phyloP scores from a whole-genome alignment of 2,329 filamentous ascomycete genomes.

The Sphaerulina vaccinii region DNA sequence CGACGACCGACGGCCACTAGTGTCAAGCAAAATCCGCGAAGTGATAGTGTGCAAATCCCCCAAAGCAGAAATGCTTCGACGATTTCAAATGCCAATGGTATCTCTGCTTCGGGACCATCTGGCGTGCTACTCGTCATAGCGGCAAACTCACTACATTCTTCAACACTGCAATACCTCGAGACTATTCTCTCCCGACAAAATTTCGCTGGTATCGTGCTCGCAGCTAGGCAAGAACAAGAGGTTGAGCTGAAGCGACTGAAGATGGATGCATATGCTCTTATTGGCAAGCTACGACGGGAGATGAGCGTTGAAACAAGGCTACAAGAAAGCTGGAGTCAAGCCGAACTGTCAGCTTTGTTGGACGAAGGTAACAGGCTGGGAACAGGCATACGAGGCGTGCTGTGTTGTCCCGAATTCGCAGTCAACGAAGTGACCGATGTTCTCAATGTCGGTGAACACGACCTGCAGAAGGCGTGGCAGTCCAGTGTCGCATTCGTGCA shows the following conservation, averaged over 20 bases:
- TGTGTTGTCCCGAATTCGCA: constrained; percentile 28
- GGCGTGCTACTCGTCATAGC: constrained; percentile 22
- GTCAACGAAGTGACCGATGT: constrained; percentile 19
- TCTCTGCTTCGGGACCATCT: constrained; percentile 5
- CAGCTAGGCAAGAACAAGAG: constrained; percentile 21
- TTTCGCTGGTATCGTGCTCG: constrained; percentile 20
- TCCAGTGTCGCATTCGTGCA: constrained; percentile 32
- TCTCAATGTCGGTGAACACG: constrained; percentile 24
- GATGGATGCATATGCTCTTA: constrained; percentile 27
- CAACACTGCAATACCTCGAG: constrained; percentile 21
- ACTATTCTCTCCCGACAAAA: constrained; percentile 22
- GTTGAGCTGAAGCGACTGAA: constrained; percentile 27
- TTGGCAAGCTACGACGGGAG: constrained; percentile 28
- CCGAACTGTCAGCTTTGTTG: constrained; percentile 21
- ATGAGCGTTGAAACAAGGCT: constrained; percentile 25
- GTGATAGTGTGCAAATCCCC: neutral
- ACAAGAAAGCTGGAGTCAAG: constrained; percentile 22
- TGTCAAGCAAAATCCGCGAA: constrained; percentile 2
- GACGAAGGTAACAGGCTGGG: constrained; percentile 17
- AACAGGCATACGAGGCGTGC: constrained; percentile 26
- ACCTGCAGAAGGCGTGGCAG: constrained; percentile 25
- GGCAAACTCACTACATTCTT: constrained; percentile 12
- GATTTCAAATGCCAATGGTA: neutral
- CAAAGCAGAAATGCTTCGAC: constrained; percentile 4
- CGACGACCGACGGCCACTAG: constrained; percentile 5